phyloP scores from a whole-genome alignment of 2,329 filamentous ascomycete species.

The Dactylonectria estremocensis region DNA sequence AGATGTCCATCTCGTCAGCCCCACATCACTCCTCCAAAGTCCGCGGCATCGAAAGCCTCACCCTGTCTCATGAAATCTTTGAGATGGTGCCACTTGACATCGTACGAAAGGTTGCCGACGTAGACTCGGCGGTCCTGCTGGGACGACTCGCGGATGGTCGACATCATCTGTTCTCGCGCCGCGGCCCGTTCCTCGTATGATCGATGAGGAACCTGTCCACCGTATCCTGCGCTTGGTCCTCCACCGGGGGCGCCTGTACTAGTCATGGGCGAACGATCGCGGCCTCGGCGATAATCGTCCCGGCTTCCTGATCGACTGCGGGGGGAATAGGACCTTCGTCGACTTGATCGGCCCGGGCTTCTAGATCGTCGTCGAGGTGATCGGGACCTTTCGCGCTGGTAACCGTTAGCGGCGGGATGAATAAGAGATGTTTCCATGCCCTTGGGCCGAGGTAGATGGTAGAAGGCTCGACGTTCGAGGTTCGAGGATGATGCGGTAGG shows the following conservation, averaged over 20 bases:
- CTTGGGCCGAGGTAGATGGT: conserved; percentile 28
- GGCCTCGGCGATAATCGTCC: conserved; percentile 82
- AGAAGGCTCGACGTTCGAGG: conserved; percentile 16
- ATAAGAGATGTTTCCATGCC: conserved; percentile 37
- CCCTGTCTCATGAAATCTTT: conserved; percentile 99
- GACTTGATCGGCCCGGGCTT: conserved; percentile 80
- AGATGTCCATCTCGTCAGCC: conserved; percentile 59
- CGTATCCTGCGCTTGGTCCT: conserved; percentile 78
- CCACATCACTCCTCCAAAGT: conserved; percentile 47
- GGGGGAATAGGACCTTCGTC: conserved; percentile 84
- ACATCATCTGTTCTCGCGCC: conserved; percentile 97
- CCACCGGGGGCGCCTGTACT: conserved; percentile 77
- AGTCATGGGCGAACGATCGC: conserved; percentile 89
- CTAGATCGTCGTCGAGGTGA: conserved; percentile 87
- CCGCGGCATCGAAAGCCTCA: conserved; percentile 65
- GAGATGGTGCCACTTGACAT: conserved; percentile 99
- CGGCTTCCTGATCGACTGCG: conserved; percentile 82
- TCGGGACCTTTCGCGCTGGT: conserved; percentile 86
- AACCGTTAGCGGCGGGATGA: conserved; percentile 48
- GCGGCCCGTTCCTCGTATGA: conserved; percentile 86
- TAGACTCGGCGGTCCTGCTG: conserved; percentile 99
- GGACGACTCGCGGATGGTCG: conserved; percentile 91
- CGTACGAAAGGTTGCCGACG: conserved; percentile 98
- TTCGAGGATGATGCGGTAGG: conserved; percentile 9
- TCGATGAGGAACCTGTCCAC: conserved; percentile 74